phyloP scores from a whole-genome alignment of 164 flowering plant species.

The Tinospora cordifolia region DNA sequence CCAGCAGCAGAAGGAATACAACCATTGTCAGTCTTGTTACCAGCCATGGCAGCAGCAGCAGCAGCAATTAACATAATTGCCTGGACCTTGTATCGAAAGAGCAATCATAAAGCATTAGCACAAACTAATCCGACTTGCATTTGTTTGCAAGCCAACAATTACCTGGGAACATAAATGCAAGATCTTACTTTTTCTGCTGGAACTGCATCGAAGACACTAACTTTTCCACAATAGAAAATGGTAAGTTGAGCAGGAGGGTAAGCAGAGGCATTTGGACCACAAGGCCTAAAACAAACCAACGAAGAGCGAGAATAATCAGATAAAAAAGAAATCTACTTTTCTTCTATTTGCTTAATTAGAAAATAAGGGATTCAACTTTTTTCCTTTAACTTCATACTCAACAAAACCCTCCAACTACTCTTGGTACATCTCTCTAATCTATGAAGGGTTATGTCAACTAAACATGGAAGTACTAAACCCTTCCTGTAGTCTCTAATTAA shows the following conservation, averaged over 20 bases:
- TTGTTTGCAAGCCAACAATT: not conserved
- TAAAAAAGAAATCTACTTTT: too few species aligned
- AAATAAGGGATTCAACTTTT: too few species aligned
- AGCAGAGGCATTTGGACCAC: slow-evolving; percentile 7
- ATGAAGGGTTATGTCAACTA: too few species aligned
- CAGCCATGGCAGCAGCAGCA: slow-evolving; percentile 23
- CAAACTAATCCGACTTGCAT: too few species aligned
- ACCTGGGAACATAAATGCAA: not conserved
- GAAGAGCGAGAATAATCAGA: not conserved
- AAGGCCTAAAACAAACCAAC: slow-evolving; percentile 6
- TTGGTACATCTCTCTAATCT: too few species aligned
- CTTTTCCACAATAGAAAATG: slow-evolving; percentile 42
- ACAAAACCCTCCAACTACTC: too few species aligned
- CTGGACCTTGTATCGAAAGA: slow-evolving; percentile 20
- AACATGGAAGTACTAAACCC: too few species aligned
- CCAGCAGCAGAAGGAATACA: slow-evolving; percentile 9
- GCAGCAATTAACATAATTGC: slow-evolving; percentile 45
- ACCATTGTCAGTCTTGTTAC: slow-evolving; percentile 7
- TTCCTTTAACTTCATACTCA: too few species aligned
- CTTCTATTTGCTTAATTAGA: too few species aligned
- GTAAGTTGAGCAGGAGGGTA: slow-evolving; percentile 32
- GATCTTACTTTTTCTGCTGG: slow-evolving; percentile 36
- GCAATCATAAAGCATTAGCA: not conserved
- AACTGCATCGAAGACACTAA: slow-evolving; percentile 35
- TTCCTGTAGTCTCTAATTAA: too few species aligned